Percentiles rank a stretch among this genome's conserved stretches.
These are phyloP conservation scores for Picea mariana DNA, from an alignment of 83 land plant species.

Conservation along the genomic window DNA sequence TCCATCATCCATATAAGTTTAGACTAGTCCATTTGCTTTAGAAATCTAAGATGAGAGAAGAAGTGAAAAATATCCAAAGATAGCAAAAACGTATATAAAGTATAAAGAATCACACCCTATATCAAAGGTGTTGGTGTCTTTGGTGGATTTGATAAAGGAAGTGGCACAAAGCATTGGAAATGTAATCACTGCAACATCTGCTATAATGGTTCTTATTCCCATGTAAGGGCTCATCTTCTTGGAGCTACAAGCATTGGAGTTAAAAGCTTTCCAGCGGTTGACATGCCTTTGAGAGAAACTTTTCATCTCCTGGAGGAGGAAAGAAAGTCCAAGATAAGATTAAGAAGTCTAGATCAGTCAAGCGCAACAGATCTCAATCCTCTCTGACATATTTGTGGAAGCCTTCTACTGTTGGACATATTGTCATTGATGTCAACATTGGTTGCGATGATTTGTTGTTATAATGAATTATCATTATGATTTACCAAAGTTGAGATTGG, in stretches of 20 bases:
- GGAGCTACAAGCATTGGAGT: not conserved
- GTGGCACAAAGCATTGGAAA: slow-evolving; percentile 29
- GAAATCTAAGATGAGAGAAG: too few species aligned
- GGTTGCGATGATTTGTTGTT: too few species aligned
- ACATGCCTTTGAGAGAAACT: not conserved
- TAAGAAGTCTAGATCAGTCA: not conserved
- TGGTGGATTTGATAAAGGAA: slow-evolving; percentile 28
- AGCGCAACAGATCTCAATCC: not conserved
- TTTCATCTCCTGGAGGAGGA: not conserved
- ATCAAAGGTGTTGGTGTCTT: not conserved
- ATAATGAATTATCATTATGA: too few species aligned
- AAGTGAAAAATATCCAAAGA: too few species aligned
- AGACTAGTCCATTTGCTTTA: too few species aligned
- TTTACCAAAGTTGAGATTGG: too few species aligned
- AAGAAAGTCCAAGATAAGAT: not conserved
- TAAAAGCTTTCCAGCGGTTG: not conserved
- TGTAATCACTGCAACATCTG: not conserved
- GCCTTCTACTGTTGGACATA: not conserved
- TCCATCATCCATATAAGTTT: too few species aligned
- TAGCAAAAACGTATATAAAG: too few species aligned
- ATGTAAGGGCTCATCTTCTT: not conserved
- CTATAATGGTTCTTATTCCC: too few species aligned
- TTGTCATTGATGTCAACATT: too few species aligned
- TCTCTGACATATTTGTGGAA: not conserved
- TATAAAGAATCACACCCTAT: too few species aligned